These are phyloP conservation scores for Funneliformis geosporum DNA, from an alignment of 192 early-diverging fungal species.

Conservation along the genomic window DNA sequence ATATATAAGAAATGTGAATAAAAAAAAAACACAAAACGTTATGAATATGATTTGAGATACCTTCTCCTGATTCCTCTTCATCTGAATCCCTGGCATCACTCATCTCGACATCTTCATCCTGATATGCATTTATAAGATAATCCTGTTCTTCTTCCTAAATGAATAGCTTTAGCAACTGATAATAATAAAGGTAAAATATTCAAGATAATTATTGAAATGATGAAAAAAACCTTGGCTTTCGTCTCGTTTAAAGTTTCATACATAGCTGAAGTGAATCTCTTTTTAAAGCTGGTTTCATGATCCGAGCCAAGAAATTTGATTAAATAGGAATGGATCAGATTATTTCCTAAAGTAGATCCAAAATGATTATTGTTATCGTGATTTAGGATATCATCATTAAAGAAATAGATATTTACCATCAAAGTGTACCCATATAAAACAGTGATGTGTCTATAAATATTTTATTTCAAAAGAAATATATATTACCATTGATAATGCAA, in stretches of 20 bases:
- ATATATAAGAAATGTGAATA: background rate
- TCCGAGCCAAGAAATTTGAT: constrained; percentile 60
- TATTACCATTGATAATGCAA: background rate
- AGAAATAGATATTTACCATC: constrained; percentile 40
- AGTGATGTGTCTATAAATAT: constrained; percentile 27
- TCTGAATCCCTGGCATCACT: constrained; percentile 42
- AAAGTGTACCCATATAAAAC: constrained; percentile 86
- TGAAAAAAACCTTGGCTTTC: background rate
- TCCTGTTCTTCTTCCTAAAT: constrained; percentile 62
- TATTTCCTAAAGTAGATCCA: background rate
- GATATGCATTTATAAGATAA: constrained; percentile 73
- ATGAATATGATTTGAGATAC: background rate
- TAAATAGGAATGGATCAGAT: constrained; percentile 73
- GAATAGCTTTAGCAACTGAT: background rate
- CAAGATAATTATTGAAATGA: background rate
- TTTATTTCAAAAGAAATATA: background rate
- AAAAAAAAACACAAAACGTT: background rate
- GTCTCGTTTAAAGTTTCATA: constrained; percentile 63
- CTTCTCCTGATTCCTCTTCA: constrained; percentile 17
- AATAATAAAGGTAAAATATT: background rate
- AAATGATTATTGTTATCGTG: background rate
- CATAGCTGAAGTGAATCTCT: constrained; percentile 67
- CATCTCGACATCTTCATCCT: constrained; percentile 70
- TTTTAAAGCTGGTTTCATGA: constrained; percentile 60
- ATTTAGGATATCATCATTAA: background rate